Evolutionary conservation across 495 filamentous ascomycete genomes (phyloP).

Genomic region (Trypethelium eluteriae): DNA sequence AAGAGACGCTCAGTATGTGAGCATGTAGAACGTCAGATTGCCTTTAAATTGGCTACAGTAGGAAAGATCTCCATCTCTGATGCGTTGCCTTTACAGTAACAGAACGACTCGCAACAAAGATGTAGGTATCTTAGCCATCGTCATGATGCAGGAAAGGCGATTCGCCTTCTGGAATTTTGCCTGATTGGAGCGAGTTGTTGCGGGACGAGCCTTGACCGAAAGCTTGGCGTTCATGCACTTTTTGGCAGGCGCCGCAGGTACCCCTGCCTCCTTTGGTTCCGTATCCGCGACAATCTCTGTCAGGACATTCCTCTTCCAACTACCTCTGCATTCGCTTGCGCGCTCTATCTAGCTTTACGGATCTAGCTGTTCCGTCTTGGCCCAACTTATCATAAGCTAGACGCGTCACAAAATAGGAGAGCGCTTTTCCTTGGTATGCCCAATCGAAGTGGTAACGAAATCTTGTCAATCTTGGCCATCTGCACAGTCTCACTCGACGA

Average conservation of each 20-base stretch:
- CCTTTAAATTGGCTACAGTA: no score
- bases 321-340: no score
- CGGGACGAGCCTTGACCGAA: slow-evolving; percentile 3
- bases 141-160: background rate
- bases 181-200: background rate
- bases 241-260: background rate
- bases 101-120: background rate
- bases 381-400: no score
- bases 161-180: slow-evolving; percentile 5
- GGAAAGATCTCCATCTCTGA: no score
- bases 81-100: background rate
- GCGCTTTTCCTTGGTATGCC: background rate
- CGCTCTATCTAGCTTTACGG: no score
- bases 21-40: no score
- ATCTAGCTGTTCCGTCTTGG: no score
- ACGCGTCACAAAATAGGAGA: background rate
- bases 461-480: background rate
- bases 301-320: background rate
- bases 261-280: background rate
- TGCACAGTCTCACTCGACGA: background rate
- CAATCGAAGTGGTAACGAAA: background rate
- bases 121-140: background rate
- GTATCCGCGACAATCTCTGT: background rate
- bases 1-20: no score
- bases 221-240: background rate